A percentile compares a stretch with the other conserved stretches of the same genome.
Conservation (phyloP, 176 grass and related monocot species). For the Cenchrus fungigraminus region DNA sequence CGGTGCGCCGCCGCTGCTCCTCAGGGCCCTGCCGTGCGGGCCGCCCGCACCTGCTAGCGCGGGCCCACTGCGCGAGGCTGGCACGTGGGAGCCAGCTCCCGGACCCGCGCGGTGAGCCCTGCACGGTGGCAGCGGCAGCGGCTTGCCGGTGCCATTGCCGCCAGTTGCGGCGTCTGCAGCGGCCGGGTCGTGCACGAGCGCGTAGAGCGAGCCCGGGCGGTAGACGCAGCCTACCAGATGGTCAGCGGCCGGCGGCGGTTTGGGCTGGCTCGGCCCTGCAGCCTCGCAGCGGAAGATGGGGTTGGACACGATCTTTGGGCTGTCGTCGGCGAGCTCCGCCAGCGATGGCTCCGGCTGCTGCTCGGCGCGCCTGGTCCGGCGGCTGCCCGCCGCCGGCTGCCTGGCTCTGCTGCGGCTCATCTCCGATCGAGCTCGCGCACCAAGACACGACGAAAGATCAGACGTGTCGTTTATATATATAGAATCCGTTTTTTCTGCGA, state of each 20-base stretch:
- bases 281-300: slow-evolving; percentile 32
- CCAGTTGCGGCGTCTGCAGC: neutral
- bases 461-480: slow-evolving; percentile 15
- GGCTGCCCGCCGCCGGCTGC: neutral
- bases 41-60: neutral
- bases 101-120: neutral
- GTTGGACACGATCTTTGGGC: slow-evolving; percentile 24
- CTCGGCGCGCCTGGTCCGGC: slow-evolving; percentile 1
- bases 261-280: neutral
- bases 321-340: neutral
- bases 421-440: neutral
- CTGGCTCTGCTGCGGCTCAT: slow-evolving; percentile 6
- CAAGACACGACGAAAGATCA: neutral
- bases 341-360: neutral
- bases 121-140: slow-evolving; percentile 33
- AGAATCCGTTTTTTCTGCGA: neutral
- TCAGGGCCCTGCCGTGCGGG: slow-evolving; percentile 2
- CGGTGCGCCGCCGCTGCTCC: neutral
- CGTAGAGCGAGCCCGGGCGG: neutral
- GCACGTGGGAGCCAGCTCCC: neutral
- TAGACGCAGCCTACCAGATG: neutral
- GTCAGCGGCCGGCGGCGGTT: neutral
- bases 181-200: slow-evolving; percentile 7
- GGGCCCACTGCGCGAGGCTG: neutral
- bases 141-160: neutral